These are phyloP conservation scores for Cyclocybe cylindracea DNA, from an alignment of 768 basidiomycete genomes.

Conservation along the genomic window DNA sequence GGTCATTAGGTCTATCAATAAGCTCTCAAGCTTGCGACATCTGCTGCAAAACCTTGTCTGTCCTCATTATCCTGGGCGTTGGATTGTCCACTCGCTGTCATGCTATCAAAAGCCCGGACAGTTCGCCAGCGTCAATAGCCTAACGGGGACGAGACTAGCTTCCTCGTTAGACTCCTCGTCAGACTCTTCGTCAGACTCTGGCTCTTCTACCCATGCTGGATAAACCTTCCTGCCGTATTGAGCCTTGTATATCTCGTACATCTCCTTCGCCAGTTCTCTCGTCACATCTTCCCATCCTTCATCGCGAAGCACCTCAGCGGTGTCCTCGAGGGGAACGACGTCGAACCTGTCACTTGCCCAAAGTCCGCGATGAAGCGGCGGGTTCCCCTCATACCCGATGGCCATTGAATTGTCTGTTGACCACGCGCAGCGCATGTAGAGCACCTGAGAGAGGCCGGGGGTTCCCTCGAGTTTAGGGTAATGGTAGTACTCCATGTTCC, in stretches of 20 bases:
- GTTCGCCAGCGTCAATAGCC: no score
- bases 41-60: no score
- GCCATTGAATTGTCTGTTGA: background rate
- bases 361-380: background rate
- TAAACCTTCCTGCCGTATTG: no score
- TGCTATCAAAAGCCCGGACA: no score
- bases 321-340: background rate
- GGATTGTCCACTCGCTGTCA: no score
- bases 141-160: no score
- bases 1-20: no score
- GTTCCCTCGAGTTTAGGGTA: background rate
- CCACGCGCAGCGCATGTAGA: background rate
- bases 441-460: background rate
- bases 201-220: no score
- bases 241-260: background rate
- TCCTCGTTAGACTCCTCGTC: no score
- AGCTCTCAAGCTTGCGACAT: no score
- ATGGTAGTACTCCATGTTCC: background rate
- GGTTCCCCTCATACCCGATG: background rate
- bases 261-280: background rate
- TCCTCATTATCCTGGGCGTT: no score
- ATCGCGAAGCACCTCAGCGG: background rate
- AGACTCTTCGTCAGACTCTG: no score
- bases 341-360: background rate
- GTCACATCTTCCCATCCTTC: background rate